Evolutionary conservation across 106 monocot species (phyloP).

Genomic region (Chionographis japonica): DNA sequence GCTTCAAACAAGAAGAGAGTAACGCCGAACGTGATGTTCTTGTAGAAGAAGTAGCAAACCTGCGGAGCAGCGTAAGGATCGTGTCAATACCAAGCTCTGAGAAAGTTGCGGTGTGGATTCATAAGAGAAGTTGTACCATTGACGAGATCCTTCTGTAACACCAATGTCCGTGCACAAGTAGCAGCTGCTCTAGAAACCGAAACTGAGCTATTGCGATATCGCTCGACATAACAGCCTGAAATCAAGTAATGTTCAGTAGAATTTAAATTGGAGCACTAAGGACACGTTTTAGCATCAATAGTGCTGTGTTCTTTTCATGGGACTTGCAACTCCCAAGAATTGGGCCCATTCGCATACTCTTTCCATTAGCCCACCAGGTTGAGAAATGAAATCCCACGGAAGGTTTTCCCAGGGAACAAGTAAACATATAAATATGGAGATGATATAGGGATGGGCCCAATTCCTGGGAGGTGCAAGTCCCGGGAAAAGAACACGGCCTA

Average conservation of each 20-base stretch:
- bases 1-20: constrained; percentile 83
- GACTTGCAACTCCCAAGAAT: too few relatives aligned
- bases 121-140: constrained; percentile 51
- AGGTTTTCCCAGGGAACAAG: too few relatives aligned
- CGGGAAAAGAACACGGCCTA: too few relatives aligned
- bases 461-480: too few relatives aligned
- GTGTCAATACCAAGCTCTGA: neutral
- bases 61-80: constrained; percentile 16
- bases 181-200: constrained; percentile 68
- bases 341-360: too few relatives aligned
- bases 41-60: constrained; percentile 99
- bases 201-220: constrained; percentile 79
- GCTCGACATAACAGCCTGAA: constrained; percentile 81
- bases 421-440: too few relatives aligned
- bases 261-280: neutral
- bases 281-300: neutral
- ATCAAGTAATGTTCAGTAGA: neutral
- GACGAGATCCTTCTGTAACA: constrained; percentile 84
- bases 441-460: too few relatives aligned
- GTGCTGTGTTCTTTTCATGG: too few relatives aligned
- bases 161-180: constrained; percentile 93
- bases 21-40: constrained; percentile 79
- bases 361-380: too few relatives aligned
- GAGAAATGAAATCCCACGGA: too few relatives aligned
- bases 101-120: constrained; percentile 5